A percentile compares a stretch with the other conserved stretches of the same genome.
Evolutionary conservation across 257 asterid species (phyloP).

Genomic region (Salvia miltiorrhiza): DNA sequence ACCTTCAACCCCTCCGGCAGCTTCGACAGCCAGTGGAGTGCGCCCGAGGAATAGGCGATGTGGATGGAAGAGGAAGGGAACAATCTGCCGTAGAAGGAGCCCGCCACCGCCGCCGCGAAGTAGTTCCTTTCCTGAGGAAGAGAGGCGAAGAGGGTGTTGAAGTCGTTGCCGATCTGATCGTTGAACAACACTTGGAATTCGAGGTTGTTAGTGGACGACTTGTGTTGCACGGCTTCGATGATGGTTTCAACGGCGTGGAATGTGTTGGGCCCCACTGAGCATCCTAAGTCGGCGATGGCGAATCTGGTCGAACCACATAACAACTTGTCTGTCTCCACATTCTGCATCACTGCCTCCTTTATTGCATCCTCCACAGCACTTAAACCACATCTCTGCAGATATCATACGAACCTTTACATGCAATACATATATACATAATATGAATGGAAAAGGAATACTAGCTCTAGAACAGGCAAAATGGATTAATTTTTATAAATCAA

Average conservation of each 20-base stretch:
- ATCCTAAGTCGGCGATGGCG: neutral
- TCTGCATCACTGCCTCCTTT: neutral
- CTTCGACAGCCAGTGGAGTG: neutral
- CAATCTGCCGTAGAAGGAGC: neutral
- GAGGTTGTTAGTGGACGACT: neutral
- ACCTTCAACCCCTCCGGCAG: neutral
- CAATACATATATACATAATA: no score
- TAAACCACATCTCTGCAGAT: neutral
- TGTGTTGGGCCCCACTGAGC: neutral
- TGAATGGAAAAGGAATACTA: no score
- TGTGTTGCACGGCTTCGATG: neutral
- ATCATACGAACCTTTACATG: no score
- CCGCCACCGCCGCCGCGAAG: neutral
- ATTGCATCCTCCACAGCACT: neutral
- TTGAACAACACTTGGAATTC: neutral
- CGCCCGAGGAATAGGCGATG: neutral
- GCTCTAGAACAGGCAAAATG: no score
- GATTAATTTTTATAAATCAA: no score
- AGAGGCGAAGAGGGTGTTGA: constrained; percentile 2
- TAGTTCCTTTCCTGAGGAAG: neutral
- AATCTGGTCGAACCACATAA: neutral
- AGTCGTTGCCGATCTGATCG: neutral
- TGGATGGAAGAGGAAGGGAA: constrained; percentile 3
- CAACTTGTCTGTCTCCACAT: neutral
- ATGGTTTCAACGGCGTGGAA: neutral